These are phyloP conservation scores for Trypanosomatidae sp. DNA, from an alignment of 208 protist species.

Conservation along the genomic window DNA sequence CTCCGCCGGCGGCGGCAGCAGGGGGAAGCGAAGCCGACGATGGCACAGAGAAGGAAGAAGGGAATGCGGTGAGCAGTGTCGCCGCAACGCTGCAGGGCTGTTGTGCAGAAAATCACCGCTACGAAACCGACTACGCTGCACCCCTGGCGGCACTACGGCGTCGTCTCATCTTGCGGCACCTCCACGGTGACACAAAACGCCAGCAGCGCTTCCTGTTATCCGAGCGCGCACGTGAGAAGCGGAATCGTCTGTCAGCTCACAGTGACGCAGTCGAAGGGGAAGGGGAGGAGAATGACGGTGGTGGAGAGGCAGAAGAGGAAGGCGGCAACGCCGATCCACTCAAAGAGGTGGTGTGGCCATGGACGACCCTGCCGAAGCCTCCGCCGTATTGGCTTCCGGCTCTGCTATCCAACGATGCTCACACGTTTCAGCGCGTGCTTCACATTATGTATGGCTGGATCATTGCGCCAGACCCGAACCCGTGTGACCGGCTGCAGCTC, in stretches of 20 bases:
- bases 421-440: constrained; percentile 50
- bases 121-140: constrained; percentile 29
- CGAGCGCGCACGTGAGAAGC: constrained; percentile 11
- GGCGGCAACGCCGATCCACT: constrained; percentile 10
- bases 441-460: constrained; percentile 77
- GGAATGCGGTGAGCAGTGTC: background rate
- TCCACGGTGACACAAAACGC: constrained; percentile 17
- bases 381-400: constrained; percentile 67
- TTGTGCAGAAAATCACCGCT: constrained; percentile 16
- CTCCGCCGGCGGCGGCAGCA: background rate
- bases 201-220: constrained; percentile 17
- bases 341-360: constrained; percentile 14
- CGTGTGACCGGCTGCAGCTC: constrained; percentile 21
- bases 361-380: constrained; percentile 14
- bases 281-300: constrained; percentile 21
- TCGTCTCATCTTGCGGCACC: constrained; percentile 31
- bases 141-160: constrained; percentile 16
- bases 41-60: constrained; percentile 2
- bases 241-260: background rate
- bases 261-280: background rate
- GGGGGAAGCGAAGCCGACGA: background rate
- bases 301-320: constrained; percentile 23
- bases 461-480: constrained; percentile 37
- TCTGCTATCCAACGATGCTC: constrained; percentile 63
- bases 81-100: constrained; percentile 16